A percentile compares a stretch with the other conserved stretches of the same genome.
These are phyloP conservation scores for Psilocybe sp. DNA, from an alignment of 768 basidiomycete genomes.

Conservation along the genomic window DNA sequence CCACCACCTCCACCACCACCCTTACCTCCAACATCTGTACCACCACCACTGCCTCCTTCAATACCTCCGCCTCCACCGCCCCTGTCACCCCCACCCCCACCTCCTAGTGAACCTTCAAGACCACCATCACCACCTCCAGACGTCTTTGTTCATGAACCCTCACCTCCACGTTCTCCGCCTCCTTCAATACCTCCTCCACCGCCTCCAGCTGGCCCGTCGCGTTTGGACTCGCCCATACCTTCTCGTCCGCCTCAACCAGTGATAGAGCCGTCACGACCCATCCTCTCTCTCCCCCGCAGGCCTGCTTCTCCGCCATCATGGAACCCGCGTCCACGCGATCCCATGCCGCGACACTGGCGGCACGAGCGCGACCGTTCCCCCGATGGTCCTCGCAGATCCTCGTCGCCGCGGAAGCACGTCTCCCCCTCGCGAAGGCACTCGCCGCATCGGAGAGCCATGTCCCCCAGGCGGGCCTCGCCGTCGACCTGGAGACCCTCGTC, in stretches of 20 bases:
- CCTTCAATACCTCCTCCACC: conserved; percentile 34
- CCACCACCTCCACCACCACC: conserved; percentile 20
- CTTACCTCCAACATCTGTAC: conserved; percentile 27
- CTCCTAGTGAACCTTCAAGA: conserved; percentile 11
- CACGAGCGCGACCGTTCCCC: neutral
- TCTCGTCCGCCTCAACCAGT: conserved; percentile 23
- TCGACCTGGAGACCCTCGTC: conserved; percentile 3
- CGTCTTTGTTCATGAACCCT: conserved; percentile 17
- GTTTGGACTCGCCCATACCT: conserved; percentile 5
- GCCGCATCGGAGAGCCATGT: too few species aligned
- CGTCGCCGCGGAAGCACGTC: neutral
- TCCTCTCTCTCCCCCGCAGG: conserved; percentile 8
- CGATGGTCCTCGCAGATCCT: neutral
- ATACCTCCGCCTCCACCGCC: conserved; percentile 28
- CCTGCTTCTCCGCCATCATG: conserved; percentile 6
- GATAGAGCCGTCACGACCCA: too few species aligned
- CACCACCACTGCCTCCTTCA: conserved; percentile 25
- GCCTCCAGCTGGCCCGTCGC: conserved; percentile 32
- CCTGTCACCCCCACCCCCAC: conserved; percentile 16
- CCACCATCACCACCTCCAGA: conserved; percentile 14
- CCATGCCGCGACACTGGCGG: neutral
- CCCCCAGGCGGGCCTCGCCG: too few species aligned
- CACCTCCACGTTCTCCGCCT: conserved; percentile 25
- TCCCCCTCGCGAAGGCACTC: too few species aligned
- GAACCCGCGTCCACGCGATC: neutral